phyloP scores from a whole-genome alignment of 2,329 filamentous ascomycete species.

The Penicillium sp. region DNA sequence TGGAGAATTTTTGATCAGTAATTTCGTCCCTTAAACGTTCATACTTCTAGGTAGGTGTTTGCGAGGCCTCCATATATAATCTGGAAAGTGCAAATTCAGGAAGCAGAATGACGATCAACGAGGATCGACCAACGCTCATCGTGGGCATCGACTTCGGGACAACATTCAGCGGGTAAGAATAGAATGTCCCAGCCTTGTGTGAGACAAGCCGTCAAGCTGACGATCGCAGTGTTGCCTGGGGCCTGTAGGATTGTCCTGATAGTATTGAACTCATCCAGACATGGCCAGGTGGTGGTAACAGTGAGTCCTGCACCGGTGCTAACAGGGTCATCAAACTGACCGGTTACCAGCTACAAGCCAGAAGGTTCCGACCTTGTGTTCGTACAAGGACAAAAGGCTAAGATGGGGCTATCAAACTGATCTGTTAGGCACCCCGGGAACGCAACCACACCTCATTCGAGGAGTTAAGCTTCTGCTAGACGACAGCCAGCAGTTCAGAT shows the following conservation, averaged over 20 bases:
- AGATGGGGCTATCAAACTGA: slow-evolving; percentile 28
- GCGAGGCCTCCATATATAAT: too few relatives aligned
- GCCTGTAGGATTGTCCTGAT: slow-evolving; percentile 10
- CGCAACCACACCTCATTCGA: slow-evolving; percentile 19
- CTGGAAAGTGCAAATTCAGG: background rate
- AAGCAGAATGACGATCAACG: background rate
- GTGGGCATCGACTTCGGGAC: slow-evolving; percentile 33
- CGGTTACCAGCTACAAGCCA: slow-evolving; percentile 10
- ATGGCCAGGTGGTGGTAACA: slow-evolving; percentile 28
- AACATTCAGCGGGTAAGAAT: slow-evolving; percentile 29
- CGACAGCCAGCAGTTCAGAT: slow-evolving; percentile 6
- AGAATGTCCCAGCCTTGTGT: too few relatives aligned
- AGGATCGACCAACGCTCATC: slow-evolving; percentile 12
- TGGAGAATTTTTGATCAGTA: too few relatives aligned
- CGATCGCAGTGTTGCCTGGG: slow-evolving; percentile 20
- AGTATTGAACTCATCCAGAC: slow-evolving; percentile 21
- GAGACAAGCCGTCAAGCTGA: background rate
- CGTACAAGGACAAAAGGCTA: slow-evolving; percentile 8
- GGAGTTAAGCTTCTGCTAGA: slow-evolving; percentile 24
- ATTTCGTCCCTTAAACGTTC: too few relatives aligned
- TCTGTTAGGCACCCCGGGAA: slow-evolving; percentile 6
- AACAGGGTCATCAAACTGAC: background rate
- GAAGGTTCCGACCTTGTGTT: slow-evolving; percentile 22
- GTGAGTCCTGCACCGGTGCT: slow-evolving; percentile 6
- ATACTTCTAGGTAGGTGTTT: too few relatives aligned